Base-by-base conservation (phyloP, 129 eudicot species). In the Dittrichia graveolens region DNA sequence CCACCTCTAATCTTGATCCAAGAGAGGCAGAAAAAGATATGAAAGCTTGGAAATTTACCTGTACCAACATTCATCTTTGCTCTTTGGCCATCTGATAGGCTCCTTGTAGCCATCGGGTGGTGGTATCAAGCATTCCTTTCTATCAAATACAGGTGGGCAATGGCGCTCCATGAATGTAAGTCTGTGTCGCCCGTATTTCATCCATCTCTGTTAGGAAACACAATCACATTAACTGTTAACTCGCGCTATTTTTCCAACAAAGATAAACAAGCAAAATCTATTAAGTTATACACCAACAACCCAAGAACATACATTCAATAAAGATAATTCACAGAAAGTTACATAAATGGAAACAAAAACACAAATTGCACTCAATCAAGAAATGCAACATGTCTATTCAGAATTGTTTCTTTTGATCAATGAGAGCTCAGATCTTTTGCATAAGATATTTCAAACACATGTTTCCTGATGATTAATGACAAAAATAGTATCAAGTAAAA, bases 11-110 rank as follows among this genome's bases (percentile, higher is more conserved):
- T 50, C 38, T 56, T 60, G 45, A 82, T 88, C 44, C 3, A 35
- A 61, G 38, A 67, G 83, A 81, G 52, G 88, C 85, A 78, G 61
- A 60, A 41, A 37, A 37, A 43, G 40, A 68, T 45, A 47, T 24
- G 18, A 63, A 31, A 50, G 40, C 35, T 57, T 9, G 14, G 38
- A 42, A 63, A 50, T 59, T 71, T 86, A 95, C 99, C 99, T 95
- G 87, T 95, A 95, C 99, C 97, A 95, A 85, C 97, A 90, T 79
- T 95, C 91, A 53, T 86, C 83, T 72, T 78, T 90, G 91, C 99
- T 95, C 85, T 85, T 83, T 3, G 99, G 99, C 99, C 99, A 95
- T 80, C 87, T 90, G 58, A 95, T 95, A 7, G 99, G 99, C 46
- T 75, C 43, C 80, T 93, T 93, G 73, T 93, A 93, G 60, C 98